Base-by-base conservation (phyloP, 176 grass and related monocot species). In the Phoenix dactylifera region DNA sequence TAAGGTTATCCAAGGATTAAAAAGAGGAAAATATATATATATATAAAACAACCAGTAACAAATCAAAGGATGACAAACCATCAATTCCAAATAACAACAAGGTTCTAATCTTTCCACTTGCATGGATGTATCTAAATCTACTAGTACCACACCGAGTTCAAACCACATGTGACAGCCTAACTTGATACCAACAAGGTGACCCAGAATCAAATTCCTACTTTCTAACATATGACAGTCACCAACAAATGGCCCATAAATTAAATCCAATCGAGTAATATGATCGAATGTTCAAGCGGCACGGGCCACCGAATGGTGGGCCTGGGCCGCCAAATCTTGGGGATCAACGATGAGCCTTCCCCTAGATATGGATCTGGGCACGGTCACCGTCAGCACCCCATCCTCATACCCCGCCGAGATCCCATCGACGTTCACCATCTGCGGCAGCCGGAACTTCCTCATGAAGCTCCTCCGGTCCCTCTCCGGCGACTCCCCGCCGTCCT, bases 391-490 rank as follows among this genome's bases (percentile, higher is more conserved):
- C 54, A 95, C 64, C 24, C 90, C 86, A 26, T 74, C 59, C 24
- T 79, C 56, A 68, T 90, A 85, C 30, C 66, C 71, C 14, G 90
- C 83, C 20, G 80, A 65, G 79, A 95, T 87, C 44, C 74, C 60
- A 28, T 87, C 90, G 16, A 57, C 16, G 76, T 95, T 67, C 24
- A 87, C 77, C 72, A 70, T 72, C 52, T 30, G 55, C 57, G 86
- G 86, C 68, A 95, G 76, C 60, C 83, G 77, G 77, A 95, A 90
- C 74, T 90, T 95, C 60, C 82, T 86, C 14, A 55, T 57, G 71
- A 95, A 95, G 6, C 67, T 59, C 63, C 63, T 85, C 22, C 62
- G 17, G 22, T 24, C 16, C 22, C 55, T 50, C 15, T 50, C 16
- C 15, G 20, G 20, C 15, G 16, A 6, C 24, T 14, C 50, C 24